Conservation (phyloP, 306 rosid species). For the Prunus padus region DNA sequence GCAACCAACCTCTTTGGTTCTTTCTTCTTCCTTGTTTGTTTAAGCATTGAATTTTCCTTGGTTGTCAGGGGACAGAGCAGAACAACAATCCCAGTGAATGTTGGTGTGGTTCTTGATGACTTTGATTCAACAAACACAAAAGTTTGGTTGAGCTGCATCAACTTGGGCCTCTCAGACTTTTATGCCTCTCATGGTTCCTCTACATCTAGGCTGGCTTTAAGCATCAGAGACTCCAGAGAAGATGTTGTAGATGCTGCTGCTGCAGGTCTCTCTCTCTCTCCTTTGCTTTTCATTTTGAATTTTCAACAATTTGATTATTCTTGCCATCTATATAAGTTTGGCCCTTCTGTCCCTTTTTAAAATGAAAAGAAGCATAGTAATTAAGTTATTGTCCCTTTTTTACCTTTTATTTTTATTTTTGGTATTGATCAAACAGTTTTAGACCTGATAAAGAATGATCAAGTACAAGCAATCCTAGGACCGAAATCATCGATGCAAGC, state of each 20-base stretch:
- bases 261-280: slow-evolving; percentile 15
- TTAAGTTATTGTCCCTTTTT: neutral
- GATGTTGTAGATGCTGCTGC: slow-evolving; percentile 25
- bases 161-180: slow-evolving; percentile 31
- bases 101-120: slow-evolving; percentile 19
- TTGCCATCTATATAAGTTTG: too few species aligned
- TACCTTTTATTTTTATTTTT: too few species aligned
- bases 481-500: too few species aligned
- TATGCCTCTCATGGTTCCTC: slow-evolving; percentile 1
- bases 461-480: too few species aligned
- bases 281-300: neutral
- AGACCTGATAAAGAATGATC: too few species aligned
- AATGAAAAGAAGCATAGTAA: neutral
- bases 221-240: neutral
- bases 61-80: too few species aligned
- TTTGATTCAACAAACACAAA: slow-evolving; percentile 11
- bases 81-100: too few species aligned
- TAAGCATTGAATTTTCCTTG: too few species aligned
- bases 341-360: too few species aligned
- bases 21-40: too few species aligned
- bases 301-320: neutral
- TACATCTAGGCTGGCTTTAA: slow-evolving; percentile 20
- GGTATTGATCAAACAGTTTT: too few species aligned
- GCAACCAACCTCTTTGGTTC: too few species aligned
- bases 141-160: slow-evolving; percentile 31